Evolutionary conservation across 1,284 basidiomycete genomes (phyloP), one percentile per base, ranked within the genome.

Genomic region (Trametes polyzona): DNA sequence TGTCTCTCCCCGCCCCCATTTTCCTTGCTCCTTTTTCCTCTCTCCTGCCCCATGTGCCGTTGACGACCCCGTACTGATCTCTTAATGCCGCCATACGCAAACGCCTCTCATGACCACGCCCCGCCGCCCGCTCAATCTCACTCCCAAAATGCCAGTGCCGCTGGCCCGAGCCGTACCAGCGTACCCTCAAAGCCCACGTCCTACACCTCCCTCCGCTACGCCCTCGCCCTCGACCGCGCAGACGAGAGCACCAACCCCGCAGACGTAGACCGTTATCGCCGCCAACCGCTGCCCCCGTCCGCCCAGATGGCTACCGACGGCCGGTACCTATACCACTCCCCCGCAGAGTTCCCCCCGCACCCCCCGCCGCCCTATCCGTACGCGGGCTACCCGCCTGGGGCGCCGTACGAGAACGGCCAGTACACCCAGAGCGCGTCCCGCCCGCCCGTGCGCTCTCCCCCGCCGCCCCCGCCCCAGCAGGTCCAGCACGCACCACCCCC

Each of bases 301-400:
- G 44, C 69, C 5, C 63, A 65, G 33, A 83, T 84, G 81, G 73
- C 82, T 23, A 78, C 82, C 47, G 84, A 86, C 70, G 75, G 78
- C 36, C 75, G 83, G 60, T 84, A 84, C 66, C 74, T 84, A 69
- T 87, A 88, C 69, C 73, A 76, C 47, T 23, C 30, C 21, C 23
- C 40, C 23, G 40, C 23, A 14, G 32, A 23, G 32, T 19, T n/a
- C 4, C 75, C 58, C 70, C 76, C 61, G 71, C 74, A 56, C 70
- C 64, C 69, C 19, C 30, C 70, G 81, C 84, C 71, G 75, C 67
- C 75, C 36, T 87, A 88, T 69, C 79, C 50, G 23, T 62, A 62
- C 44, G 23, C 61, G 8, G 53, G 81, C 59, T 84, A 84, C 65
- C 55, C 78, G 33, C 66, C 74, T 8, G 65, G 73, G 17, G 64